Conservation (phyloP, 345 rosid species). For the Microcos paniculata region DNA sequence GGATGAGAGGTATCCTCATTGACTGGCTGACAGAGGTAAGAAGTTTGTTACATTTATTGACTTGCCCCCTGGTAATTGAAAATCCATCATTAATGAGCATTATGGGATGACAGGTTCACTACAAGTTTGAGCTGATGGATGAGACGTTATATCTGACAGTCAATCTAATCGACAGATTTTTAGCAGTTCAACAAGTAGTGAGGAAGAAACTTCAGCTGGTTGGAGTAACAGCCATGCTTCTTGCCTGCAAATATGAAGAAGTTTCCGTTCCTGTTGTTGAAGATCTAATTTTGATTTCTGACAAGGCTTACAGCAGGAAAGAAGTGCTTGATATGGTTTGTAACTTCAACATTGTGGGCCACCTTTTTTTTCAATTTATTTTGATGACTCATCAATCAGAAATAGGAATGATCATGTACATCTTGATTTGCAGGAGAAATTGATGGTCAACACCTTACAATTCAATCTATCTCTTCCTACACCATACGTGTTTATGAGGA, state of each 20-base stretch:
- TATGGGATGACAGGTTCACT: constrained; percentile 69
- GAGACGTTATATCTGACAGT: constrained; percentile 90
- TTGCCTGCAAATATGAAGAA: constrained; percentile 98
- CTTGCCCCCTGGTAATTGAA: background rate
- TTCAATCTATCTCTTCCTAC: constrained; percentile 85
- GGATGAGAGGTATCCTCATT: constrained; percentile 89
- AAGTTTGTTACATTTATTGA: background rate
- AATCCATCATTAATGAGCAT: constrained; percentile 12
- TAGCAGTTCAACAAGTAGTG: constrained; percentile 57
- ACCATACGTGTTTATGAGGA: constrained; percentile 86
- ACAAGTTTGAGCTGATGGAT: constrained; percentile 97
- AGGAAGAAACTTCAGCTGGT: constrained; percentile 97
- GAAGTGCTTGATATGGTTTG: constrained; percentile 93
- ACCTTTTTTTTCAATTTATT: background rate
- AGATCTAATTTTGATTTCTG: constrained; percentile 89
- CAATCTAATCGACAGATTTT: constrained; percentile 88
- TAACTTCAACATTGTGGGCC: background rate
- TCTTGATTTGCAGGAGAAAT: constrained; percentile 66
- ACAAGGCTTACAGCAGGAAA: constrained; percentile 77
- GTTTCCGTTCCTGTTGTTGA: constrained; percentile 94
- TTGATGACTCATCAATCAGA: background rate
- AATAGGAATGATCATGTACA: background rate
- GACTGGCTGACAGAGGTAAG: constrained; percentile 96
- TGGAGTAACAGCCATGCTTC: constrained; percentile 92
- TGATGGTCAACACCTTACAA: constrained; percentile 69